A percentile compares a stretch with the other conserved stretches of the same genome.
Conservation (phyloP, 352 stramenopile genomes). For the Pseudoperonospora humuli region DNA sequence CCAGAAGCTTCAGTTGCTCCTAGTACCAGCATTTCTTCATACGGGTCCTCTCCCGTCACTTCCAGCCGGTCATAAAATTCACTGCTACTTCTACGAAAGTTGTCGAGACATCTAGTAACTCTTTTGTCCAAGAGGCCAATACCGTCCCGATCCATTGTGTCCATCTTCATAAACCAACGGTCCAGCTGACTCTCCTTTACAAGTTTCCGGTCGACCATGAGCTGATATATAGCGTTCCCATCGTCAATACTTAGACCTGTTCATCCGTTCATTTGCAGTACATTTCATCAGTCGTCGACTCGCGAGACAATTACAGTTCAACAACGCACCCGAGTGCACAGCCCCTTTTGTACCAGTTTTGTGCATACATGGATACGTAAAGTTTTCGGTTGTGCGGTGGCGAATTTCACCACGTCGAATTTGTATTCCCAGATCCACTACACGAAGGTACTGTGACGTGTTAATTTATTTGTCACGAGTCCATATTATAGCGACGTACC, state of each 20-base stretch:
- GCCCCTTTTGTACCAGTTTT: slow-evolving; percentile 53
- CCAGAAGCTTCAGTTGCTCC: slow-evolving; percentile 4
- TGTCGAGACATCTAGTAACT: slow-evolving; percentile 32
- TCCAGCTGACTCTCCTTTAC: slow-evolving; percentile 38
- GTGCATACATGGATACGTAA: slow-evolving; percentile 47
- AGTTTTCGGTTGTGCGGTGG: slow-evolving; percentile 29
- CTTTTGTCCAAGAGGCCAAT: slow-evolving; percentile 49
- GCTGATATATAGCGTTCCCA: slow-evolving; percentile 47
- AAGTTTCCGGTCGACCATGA: slow-evolving; percentile 30
- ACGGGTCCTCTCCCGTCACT: slow-evolving; percentile 46
- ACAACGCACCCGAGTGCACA: slow-evolving; percentile 35
- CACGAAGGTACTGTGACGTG: slow-evolving; percentile 44
- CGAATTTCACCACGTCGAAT: slow-evolving; percentile 69
- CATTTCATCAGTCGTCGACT: no score
- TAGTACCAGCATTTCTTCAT: slow-evolving; percentile 34
- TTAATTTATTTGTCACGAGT: background rate
- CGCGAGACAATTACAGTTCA: background rate
- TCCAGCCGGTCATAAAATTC: slow-evolving; percentile 41
- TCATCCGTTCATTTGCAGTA: no score
- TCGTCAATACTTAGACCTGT: slow-evolving; percentile 74
- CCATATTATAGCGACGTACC: slow-evolving; percentile 18
- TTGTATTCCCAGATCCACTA: slow-evolving; percentile 56
- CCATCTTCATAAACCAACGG: slow-evolving; percentile 45
- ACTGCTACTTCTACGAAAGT: slow-evolving; percentile 33
- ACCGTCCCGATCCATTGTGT: slow-evolving; percentile 49